Evolutionary conservation across 345 rosid species (phyloP), one percentile per base, ranked within the genome.

Genomic region (Iberis pinnata): DNA sequence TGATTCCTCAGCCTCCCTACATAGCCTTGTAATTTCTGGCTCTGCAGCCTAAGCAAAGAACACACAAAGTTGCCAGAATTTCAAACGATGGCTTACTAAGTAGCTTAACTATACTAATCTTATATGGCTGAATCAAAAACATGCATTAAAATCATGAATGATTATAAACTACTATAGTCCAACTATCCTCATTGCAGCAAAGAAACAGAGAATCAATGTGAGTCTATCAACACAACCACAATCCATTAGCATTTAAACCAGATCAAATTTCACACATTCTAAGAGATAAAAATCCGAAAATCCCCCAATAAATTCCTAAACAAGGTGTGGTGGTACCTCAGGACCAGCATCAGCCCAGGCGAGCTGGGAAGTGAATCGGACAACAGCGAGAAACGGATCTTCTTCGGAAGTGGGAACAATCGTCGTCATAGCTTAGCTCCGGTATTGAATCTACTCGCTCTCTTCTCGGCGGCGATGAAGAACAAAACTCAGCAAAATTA

Each of bases 261-360:
- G 3, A 20, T 63, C 56, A 54, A 37, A 36, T 18, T 32, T 17
- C 18, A 0, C 47, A 40, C n/a, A n/a, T n/a, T n/a, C n/a, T n/a
- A n/a, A n/a, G n/a, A n/a, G n/a, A n/a, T n/a, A n/a, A n/a, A 13
- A 17, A 36, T 3, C 20, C 39, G 17, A 24, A 1, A 54, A 7
- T 45, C 2, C 17, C 36, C 6, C 5, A 52, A 29, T 7, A 9
- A 38, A 46, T 35, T 45, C 17, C 0, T 4, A 25, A 50, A 26
- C 9, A 52, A 51, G 47, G 48, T 8, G 32, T 17, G 41, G 25
- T 1, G 20, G 40, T 62, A 85, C 97, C 95, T 86, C 99, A 36
- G 95, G 84, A 65, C 99, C 96, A 53, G 99, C 96, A 63, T 88
- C 97, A 15, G 92, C 90, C 97, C 97, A 93, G 51, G 97, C 73